These are phyloP conservation scores for Tolypocladium nubicola DNA, from an alignment of 2,329 filamentous ascomycete species.

Conservation along the genomic window DNA sequence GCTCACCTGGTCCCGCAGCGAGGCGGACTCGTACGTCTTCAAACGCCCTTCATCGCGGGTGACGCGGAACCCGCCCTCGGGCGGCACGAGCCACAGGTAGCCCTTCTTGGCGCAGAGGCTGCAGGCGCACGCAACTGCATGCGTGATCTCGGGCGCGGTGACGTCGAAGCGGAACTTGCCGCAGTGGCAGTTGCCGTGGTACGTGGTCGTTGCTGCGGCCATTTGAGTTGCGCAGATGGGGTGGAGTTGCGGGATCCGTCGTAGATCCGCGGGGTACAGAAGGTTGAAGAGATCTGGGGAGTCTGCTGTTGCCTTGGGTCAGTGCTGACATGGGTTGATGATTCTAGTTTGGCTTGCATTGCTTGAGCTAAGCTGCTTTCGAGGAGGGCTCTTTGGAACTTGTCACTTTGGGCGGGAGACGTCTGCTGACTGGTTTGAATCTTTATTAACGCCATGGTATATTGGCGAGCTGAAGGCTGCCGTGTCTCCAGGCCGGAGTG, in stretches of 20 bases:
- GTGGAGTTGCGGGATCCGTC: not conserved
- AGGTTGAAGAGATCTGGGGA: not conserved
- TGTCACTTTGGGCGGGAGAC: not conserved
- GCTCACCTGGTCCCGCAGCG: not conserved
- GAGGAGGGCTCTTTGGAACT: too few relatives aligned
- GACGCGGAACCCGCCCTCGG: conserved; percentile 2
- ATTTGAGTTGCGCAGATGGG: not conserved
- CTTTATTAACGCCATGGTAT: not conserved
- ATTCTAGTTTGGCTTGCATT: not conserved
- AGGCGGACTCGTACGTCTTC: not conserved
- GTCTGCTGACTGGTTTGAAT: not conserved
- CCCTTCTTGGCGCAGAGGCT: conserved; percentile 17
- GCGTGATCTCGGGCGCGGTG: conserved; percentile 1
- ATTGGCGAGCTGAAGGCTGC: not conserved
- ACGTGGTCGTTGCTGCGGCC: not conserved
- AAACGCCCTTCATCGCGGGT: conserved; percentile 5
- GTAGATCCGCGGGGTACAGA: not conserved
- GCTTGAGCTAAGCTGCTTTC: not conserved
- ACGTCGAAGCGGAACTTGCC: conserved; percentile 16
- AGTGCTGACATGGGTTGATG: not conserved
- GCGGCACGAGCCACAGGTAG: conserved; percentile 13
- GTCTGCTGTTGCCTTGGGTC: not conserved
- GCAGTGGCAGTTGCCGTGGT: conserved; percentile 19
- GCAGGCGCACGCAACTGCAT: conserved; percentile 11
- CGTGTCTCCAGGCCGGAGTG: not conserved